phyloP scores from a whole-genome alignment of 345 rosid species.

The Sonneratia alba region DNA sequence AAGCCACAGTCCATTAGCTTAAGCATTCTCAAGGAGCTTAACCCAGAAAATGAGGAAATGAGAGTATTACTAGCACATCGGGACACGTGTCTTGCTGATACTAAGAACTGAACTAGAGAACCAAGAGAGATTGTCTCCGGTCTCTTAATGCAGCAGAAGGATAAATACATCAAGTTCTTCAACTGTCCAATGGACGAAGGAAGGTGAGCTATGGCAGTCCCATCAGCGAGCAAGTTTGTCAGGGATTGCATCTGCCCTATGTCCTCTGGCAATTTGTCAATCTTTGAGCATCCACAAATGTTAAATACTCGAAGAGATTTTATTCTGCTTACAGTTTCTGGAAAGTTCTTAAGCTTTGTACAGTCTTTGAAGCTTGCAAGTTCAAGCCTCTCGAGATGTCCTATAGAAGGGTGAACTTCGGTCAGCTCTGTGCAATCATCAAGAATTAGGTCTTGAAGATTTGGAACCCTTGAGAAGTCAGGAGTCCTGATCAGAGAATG shows the following conservation, averaged over 20 bases:
- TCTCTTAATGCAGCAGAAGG: not conserved
- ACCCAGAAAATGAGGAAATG: not conserved
- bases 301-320: not conserved
- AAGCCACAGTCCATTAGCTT: not conserved
- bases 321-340: not conserved
- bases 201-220: not conserved
- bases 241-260: not conserved
- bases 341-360: not conserved
- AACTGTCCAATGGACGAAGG: not conserved
- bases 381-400: not conserved
- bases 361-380: not conserved
- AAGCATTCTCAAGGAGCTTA: not conserved
- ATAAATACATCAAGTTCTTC: not conserved
- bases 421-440: not conserved
- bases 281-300: conserved; percentile 2
- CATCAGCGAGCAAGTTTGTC: not conserved
- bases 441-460: not conserved
- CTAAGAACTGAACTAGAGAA: not conserved
- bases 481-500: not conserved
- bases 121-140: not conserved
- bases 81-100: not conserved
- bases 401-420: not conserved
- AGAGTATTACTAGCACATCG: not conserved
- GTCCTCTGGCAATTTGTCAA: not conserved
- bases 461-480: not conserved